Conservation (phyloP, 192 early-diverging fungal species). For the Chytriomyces sp. region DNA sequence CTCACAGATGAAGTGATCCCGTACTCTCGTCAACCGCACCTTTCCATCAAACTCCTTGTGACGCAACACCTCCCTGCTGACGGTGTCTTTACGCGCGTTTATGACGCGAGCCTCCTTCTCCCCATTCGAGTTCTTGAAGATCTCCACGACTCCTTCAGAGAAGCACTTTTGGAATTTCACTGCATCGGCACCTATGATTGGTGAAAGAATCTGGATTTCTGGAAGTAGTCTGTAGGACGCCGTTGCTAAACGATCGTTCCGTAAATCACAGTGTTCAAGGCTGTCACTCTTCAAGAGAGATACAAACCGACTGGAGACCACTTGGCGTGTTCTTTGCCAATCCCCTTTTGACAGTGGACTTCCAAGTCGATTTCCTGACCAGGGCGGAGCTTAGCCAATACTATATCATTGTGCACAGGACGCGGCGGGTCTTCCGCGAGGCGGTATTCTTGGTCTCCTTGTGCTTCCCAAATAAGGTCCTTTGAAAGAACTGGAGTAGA, state of each 20-base stretch:
- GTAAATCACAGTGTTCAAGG: neutral
- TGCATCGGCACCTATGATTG: slow-evolving; percentile 80
- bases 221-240: slow-evolving; percentile 94
- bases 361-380: slow-evolving; percentile 85
- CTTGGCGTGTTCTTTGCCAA: slow-evolving; percentile 96
- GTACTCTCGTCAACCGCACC: slow-evolving; percentile 84
- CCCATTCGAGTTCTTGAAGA: slow-evolving; percentile 68
- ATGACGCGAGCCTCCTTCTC: slow-evolving; percentile 76
- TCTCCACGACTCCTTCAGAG: slow-evolving; percentile 79
- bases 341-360: slow-evolving; percentile 87
- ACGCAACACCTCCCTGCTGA: slow-evolving; percentile 88
- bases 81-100: slow-evolving; percentile 93
- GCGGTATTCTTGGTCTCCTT: slow-evolving; percentile 80
- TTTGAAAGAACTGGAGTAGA: slow-evolving; percentile 79
- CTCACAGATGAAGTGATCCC: slow-evolving; percentile 98
- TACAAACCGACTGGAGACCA: slow-evolving; percentile 85
- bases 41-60: slow-evolving; percentile 90
- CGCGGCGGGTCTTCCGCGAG: slow-evolving; percentile 70
- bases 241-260: slow-evolving; percentile 56
- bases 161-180: slow-evolving; percentile 86
- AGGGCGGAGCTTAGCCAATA: slow-evolving; percentile 91
- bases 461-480: slow-evolving; percentile 83
- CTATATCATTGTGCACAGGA: slow-evolving; percentile 89
- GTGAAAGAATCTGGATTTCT: slow-evolving; percentile 81
- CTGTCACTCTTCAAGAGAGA: slow-evolving; percentile 12